Evolutionary conservation across 441 rosid genomes (phyloP).

Genomic region (Mallotus japonicus): DNA sequence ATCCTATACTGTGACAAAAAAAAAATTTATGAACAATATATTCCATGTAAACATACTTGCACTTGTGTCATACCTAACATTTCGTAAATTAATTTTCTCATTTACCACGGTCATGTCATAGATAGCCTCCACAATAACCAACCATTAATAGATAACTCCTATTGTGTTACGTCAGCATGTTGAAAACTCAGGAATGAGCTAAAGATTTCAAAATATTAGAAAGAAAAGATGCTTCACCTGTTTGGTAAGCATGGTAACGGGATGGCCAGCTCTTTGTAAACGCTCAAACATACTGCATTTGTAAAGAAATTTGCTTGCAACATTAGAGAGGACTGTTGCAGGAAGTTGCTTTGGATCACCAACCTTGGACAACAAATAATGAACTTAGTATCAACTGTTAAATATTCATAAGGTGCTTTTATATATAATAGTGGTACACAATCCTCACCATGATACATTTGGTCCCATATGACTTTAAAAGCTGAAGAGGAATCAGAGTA

Average conservation of each 20-base stretch:
- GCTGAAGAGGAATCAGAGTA: slow-evolving; percentile 95
- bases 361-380: slow-evolving; percentile 50
- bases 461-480: slow-evolving; percentile 83
- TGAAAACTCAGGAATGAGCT: slow-evolving; percentile 1
- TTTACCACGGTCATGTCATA: neutral
- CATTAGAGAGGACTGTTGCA: slow-evolving; percentile 91
- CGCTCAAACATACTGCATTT: slow-evolving; percentile 99
- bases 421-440: neutral
- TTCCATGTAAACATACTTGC: neutral
- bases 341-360: slow-evolving; percentile 99
- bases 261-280: slow-evolving; percentile 91
- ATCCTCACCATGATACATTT: slow-evolving; percentile 84
- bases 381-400: slow-evolving; percentile 23
- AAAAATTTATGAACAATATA: slow-evolving; percentile 20
- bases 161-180: neutral
- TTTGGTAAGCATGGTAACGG: slow-evolving; percentile 91
- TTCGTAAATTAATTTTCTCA: neutral
- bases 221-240: slow-evolving; percentile 49
- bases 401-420: slow-evolving; percentile 5
- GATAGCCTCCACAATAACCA: neutral
- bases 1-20: slow-evolving; percentile 80
- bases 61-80: neutral
- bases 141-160: neutral
- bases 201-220: neutral
- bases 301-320: slow-evolving; percentile 88